Percentiles rank a stretch among this genome's conserved stretches.
Evolutionary conservation across 176 grass and related monocot genomes (phyloP).

Genomic region (Melocanna baccifera): DNA sequence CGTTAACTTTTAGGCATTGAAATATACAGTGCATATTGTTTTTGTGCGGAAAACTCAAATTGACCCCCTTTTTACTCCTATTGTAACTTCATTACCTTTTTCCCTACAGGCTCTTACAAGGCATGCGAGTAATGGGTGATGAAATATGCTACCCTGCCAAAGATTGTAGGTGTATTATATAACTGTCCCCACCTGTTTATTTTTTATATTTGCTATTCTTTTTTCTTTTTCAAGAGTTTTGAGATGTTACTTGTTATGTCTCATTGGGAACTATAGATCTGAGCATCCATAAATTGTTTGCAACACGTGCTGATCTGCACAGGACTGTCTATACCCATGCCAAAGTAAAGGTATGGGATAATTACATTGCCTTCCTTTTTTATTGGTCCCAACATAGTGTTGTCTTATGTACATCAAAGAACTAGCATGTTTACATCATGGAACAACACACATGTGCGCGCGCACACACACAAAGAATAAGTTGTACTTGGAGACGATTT

Average conservation of each 20-base stretch:
- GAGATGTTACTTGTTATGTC: slow-evolving; percentile 11
- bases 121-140: slow-evolving; percentile 81
- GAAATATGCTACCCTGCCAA: slow-evolving; percentile 99
- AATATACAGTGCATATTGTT: background rate
- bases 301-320: slow-evolving; percentile 87
- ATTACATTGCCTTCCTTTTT: background rate
- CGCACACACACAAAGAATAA: background rate
- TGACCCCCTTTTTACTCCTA: background rate
- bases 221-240: background rate
- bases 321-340: slow-evolving; percentile 88
- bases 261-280: slow-evolving; percentile 55
- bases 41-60: background rate
- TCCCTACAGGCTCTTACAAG: slow-evolving; percentile 56
- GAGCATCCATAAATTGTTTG: slow-evolving; percentile 86
- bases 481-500: background rate
- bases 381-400: background rate
- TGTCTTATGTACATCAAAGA: background rate
- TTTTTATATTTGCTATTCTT: background rate
- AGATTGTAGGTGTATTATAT: slow-evolving; percentile 68
- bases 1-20: background rate
- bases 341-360: slow-evolving; percentile 81
- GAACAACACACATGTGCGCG: background rate
- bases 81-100: background rate
- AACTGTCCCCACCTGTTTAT: background rate
- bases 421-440: slow-evolving; percentile 1